Conservation (phyloP, 2,329 filamentous ascomycete species). For the Paradendryphiella salina region DNA sequence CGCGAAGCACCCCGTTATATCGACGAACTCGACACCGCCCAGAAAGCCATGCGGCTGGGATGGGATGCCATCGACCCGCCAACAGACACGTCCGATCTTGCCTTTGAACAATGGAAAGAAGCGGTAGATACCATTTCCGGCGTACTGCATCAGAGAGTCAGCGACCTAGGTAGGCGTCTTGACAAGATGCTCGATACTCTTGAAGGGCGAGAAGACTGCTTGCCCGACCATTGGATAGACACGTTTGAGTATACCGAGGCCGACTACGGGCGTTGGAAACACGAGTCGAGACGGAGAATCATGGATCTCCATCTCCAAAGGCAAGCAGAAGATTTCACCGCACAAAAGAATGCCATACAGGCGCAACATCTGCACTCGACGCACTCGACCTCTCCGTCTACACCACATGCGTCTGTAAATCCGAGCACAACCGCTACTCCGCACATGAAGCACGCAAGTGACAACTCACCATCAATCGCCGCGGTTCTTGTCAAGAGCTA, state of each 20-base stretch:
- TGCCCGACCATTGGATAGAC: conserved; percentile 87
- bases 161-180: conserved; percentile 69
- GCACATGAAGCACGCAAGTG: neutral
- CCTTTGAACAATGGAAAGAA: conserved; percentile 42
- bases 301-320: conserved; percentile 62
- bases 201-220: conserved; percentile 79
- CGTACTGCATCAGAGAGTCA: conserved; percentile 69
- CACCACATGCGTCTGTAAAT: neutral
- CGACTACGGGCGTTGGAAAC: conserved; percentile 78
- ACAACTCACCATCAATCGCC: neutral
- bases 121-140: conserved; percentile 59
- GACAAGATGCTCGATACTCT: conserved; percentile 86
- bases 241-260: conserved; percentile 78
- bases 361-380: too few relatives aligned
- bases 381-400: neutral
- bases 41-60: conserved; percentile 65
- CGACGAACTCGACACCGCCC: conserved; percentile 63
- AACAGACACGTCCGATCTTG: conserved; percentile 37
- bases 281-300: conserved; percentile 74
- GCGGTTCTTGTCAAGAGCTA: neutral
- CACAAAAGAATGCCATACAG: neutral
- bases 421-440: neutral
- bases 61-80: conserved; percentile 63
- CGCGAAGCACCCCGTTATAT: conserved; percentile 72
- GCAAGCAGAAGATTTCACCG: conserved; percentile 16